Base-by-base conservation (phyloP, 2,329 filamentous ascomycete genomes). In the Xylaria sp. region DNA sequence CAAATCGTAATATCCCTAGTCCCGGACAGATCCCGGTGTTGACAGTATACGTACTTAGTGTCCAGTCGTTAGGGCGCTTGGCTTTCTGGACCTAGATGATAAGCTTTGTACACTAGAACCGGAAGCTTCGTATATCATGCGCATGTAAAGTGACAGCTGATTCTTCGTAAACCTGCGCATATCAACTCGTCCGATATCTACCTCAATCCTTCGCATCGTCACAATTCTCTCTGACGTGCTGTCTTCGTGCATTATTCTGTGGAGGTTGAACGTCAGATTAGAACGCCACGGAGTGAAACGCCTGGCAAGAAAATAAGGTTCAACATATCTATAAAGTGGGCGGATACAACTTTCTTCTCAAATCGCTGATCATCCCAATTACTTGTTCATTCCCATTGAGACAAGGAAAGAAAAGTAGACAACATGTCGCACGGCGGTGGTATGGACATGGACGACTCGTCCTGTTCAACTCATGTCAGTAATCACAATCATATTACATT, bases 371-470 rank as follows among this genome's bases (percentile, higher is more conserved):
- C 1, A 51, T 51, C 25, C 6, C 13, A 42, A 42, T 42, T 27
- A 5, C 5, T n/a, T 23, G 16, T 35, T 55, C 18, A 27, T 10
- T 29, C 23, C 6, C 6, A 8, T 8, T 5, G 37, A n/a, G 40
- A 3, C 0, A n/a, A 54, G 12, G 25, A n/a, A 40, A 3, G 12
- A n/a, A 54, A 32, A 21, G 21, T 21, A 37, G 35, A 13, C 5
- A 60, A 61, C 2, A 68, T 68, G 61, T 68, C 65, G 3, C 60
- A 68, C 35, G 60, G 29, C 58, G 57, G 58, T 25, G 12, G 54
- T 23, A 74, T 75, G 68, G 71, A 67, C n/a, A 76, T 75, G 74
- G 73, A 69, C 54, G 67, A 68, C 53, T 61, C 55, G 23, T 44
- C 37, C 6, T 72, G 71, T 57, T 29, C 58, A n/a, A 63, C 64